phyloP scores from a whole-genome alignment of 192 early-diverging fungal genomes.

The Coemansia umbellata region DNA sequence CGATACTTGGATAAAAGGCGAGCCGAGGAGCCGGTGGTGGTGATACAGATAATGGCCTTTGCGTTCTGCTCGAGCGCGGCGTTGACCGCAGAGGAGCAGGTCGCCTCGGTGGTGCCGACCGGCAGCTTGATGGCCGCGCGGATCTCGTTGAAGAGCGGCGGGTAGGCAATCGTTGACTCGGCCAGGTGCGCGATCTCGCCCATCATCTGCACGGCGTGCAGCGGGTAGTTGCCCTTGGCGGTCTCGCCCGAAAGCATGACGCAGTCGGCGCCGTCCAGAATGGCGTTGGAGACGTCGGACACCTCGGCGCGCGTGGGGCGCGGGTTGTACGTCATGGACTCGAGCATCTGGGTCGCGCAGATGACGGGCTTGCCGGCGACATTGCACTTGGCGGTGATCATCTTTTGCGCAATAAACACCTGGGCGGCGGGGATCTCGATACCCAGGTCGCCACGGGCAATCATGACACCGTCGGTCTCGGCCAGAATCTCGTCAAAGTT shows the following conservation, averaged over 20 bases:
- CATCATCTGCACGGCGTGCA: conserved; percentile 93
- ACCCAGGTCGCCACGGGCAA: conserved; percentile 97
- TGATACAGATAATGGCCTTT: conserved; percentile 83
- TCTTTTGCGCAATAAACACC: conserved; percentile 94
- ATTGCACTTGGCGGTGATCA: conserved; percentile 99
- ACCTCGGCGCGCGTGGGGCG: conserved; percentile 99
- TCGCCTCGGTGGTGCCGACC: conserved; percentile 82
- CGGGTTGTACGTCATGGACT: conserved; percentile 93
- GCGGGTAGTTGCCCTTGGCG: conserved; percentile 90
- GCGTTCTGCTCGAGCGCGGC: conserved; percentile 80
- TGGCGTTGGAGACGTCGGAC: conserved; percentile 97
- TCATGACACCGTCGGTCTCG: conserved; percentile 96
- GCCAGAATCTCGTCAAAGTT: conserved; percentile 98
- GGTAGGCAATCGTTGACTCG: conserved; percentile 92
- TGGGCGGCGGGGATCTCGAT: conserved; percentile 94
- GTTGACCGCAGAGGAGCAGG: conserved; percentile 85
- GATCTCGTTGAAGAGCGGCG: conserved; percentile 87
- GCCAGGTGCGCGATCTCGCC: conserved; percentile 86
- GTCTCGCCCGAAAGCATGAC: conserved; percentile 99
- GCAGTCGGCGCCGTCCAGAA: conserved; percentile 96
- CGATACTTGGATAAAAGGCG: conserved; percentile 91
- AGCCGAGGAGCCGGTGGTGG: conserved; percentile 87
- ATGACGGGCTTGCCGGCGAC: conserved; percentile 94
- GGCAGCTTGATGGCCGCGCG: conserved; percentile 72
- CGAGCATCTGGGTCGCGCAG: conserved; percentile 98